phyloP scores from a whole-genome alignment of 805 yeast species.

The Yarrowia sp. region DNA sequence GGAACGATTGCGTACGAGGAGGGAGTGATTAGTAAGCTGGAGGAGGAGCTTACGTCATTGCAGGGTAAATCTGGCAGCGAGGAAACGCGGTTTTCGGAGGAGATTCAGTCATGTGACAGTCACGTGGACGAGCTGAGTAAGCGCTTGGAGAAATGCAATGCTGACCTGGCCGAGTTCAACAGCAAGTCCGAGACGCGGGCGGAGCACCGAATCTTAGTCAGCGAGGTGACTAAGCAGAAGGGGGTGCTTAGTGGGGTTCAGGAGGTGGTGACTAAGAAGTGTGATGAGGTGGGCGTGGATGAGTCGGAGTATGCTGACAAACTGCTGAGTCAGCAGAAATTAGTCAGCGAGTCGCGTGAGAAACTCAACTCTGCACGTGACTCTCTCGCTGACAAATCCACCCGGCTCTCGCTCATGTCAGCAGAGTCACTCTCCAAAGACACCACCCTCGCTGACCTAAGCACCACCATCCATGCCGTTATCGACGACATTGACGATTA shows the following conservation, averaged over 20 bases:
- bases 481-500: slow-evolving; percentile 32
- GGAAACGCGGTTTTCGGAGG: not conserved
- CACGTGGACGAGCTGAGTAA: not conserved
- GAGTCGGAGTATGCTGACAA: not conserved
- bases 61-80: not conserved
- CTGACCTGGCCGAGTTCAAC: slow-evolving; percentile 14
- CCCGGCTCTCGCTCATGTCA: too few species aligned
- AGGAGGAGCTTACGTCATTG: not conserved
- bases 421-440: not conserved
- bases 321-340: not conserved
- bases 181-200: slow-evolving; percentile 14
- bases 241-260: too few species aligned
- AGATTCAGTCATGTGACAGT: not conserved
- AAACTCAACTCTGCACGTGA: not conserved
- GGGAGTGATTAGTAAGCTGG: not conserved
- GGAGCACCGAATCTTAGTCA: not conserved
- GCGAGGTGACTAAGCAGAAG: not conserved
- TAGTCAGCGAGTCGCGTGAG: not conserved
- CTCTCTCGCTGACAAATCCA: not conserved
- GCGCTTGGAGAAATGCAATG: slow-evolving; percentile 8
- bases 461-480: not conserved
- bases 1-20: slow-evolving; percentile 18
- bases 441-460: not conserved
- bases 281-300: not conserved
- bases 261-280: not conserved